These are phyloP conservation scores for Coemansia sp. DNA, from an alignment of 192 early-diverging fungal genomes.

Conservation along the genomic window DNA sequence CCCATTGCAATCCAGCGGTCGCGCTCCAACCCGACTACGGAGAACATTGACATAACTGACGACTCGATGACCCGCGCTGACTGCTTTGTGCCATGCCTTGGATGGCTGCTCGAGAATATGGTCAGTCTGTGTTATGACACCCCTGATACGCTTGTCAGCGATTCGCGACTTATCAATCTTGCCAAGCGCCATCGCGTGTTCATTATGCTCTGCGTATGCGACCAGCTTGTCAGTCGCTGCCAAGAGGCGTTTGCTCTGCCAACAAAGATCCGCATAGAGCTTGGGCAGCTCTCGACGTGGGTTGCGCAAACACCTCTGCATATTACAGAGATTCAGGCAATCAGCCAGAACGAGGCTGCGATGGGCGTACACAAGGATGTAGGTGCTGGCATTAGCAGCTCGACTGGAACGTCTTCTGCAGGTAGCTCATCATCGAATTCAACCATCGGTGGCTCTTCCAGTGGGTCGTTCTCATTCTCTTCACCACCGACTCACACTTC, in stretches of 20 bases:
- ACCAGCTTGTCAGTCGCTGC: conserved; percentile 49
- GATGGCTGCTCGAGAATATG: conserved; percentile 72
- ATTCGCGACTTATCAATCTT: conserved; percentile 60
- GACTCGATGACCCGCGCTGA: conserved; percentile 38
- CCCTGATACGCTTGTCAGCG: conserved; percentile 56
- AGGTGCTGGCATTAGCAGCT: neutral
- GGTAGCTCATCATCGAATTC: neutral
- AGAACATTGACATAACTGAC: conserved; percentile 27
- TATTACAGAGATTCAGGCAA: conserved; percentile 22
- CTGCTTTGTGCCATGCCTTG: conserved; percentile 64
- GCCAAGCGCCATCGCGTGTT: conserved; percentile 68
- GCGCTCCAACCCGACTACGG: conserved; percentile 26
- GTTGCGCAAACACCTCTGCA: conserved; percentile 38
- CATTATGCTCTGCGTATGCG: conserved; percentile 56
- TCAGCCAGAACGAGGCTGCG: conserved; percentile 25
- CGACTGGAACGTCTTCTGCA: neutral
- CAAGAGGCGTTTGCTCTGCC: conserved; percentile 52
- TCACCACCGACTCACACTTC: conserved; percentile 12
- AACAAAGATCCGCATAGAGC: conserved; percentile 41
- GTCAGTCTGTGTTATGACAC: conserved; percentile 66
- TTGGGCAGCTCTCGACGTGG: conserved; percentile 31
- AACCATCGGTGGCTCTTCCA: conserved; percentile 1
- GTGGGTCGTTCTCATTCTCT: conserved; percentile 37
- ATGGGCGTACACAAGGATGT: conserved; percentile 3
- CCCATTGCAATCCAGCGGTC: conserved; percentile 30